Base-by-base conservation (phyloP, 306 rosid genomes). In the Castanea mollissima region DNA sequence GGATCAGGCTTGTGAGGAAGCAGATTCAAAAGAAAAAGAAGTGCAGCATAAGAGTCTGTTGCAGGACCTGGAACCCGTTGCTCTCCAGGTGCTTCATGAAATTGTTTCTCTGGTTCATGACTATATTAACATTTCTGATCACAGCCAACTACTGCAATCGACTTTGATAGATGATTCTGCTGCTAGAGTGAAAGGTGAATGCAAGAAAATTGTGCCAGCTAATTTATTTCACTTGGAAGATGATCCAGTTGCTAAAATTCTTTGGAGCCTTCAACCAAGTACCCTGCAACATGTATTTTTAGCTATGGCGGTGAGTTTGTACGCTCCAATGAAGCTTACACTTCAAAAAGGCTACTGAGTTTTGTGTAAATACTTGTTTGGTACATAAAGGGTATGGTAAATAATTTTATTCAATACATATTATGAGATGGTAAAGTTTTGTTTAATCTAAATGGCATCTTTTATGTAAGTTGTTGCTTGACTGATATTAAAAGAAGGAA, bases 41-140 rank as follows among this genome's bases (percentile, higher is more conserved):
- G 55, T 55, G 44, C 75, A 80, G 59, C 89, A 85, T 76, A 80
- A 57, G 80, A 71, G 34, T 76, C 52, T 55, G 19, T 81, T 85
- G 74, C 87, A 78, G 64, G 87, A 86, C 68, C 84, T 93, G 76
- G 96, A 89, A 71, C 90, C 96, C 55, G 63, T 79, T 76, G 86
- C 84, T 55, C 79, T 78, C 76, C 94, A 82, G 87, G 92, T 90
- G 89, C 96, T 93, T 85, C 97, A 86, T 82, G 93, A 87, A 83
- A 91, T 96, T 78, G 83, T 93, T 85, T 89, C 94, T 78, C 67
- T 91, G 78, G 98, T 96, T 86, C 98, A 96, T 85, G 82, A 78
- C 72, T 80, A 79, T 21, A 78, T 91, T 56, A 85, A 83, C 23
- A 55, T 80, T 71, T 44, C 78, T 60, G 83, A 84, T 74, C 89